Evolutionary conservation across 352 stramenopile genomes (phyloP).

Genomic region (Phytophthora pseudosyringae): DNA sequence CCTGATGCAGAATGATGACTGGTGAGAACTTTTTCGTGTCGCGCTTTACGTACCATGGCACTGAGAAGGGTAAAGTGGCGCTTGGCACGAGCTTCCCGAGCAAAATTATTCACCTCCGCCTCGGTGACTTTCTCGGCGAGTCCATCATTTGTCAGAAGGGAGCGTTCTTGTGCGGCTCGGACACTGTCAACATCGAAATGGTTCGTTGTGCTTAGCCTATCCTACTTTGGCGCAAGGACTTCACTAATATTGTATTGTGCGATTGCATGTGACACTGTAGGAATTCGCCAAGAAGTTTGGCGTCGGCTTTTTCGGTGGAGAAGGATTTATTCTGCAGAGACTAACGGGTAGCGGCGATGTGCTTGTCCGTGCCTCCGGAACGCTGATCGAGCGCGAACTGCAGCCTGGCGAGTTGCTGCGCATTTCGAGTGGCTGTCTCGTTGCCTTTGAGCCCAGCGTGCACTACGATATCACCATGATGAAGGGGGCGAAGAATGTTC

Average conservation of each 20-base stretch:
- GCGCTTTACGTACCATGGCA: conserved; percentile 71
- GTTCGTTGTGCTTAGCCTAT: conserved; percentile 27
- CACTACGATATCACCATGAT: conserved; percentile 93
- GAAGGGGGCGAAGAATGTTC: conserved; percentile 93
- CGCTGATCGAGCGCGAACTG: conserved; percentile 89
- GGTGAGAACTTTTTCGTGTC: conserved; percentile 86
- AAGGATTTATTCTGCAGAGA: conserved; percentile 95
- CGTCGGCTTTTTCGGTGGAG: conserved; percentile 94
- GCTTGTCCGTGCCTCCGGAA: conserved; percentile 91
- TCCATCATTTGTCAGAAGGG: conserved; percentile 94
- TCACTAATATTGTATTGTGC: background rate
- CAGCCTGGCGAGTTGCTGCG: conserved; percentile 89
- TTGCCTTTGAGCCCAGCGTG: conserved; percentile 89
- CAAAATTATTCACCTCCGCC: conserved; percentile 90
- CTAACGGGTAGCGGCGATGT: conserved; percentile 92
- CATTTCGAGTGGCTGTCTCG: conserved; percentile 92
- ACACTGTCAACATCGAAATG: conserved; percentile 93
- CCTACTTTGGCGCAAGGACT: background rate
- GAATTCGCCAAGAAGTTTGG: conserved; percentile 92
- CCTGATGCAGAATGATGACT: conserved; percentile 64
- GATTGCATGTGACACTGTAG: conserved; percentile 30
- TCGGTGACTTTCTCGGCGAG: conserved; percentile 87
- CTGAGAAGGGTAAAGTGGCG: conserved; percentile 78
- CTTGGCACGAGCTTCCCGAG: conserved; percentile 90
- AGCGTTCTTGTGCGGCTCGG: conserved; percentile 91